phyloP scores from a whole-genome alignment of 2,329 filamentous ascomycete species.

The Xylaria hypoxylon region DNA sequence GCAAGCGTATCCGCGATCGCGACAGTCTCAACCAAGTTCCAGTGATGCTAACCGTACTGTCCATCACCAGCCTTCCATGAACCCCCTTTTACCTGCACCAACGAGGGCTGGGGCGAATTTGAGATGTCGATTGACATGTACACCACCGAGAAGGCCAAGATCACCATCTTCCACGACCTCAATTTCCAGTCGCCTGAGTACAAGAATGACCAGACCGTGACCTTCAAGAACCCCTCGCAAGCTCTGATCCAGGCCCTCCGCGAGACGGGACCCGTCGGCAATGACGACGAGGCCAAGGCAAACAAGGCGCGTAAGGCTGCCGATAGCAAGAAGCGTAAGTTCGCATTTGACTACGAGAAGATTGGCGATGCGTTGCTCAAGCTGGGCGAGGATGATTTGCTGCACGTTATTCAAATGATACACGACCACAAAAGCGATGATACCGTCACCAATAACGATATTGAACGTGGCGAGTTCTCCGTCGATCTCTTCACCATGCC shows the following conservation, averaged over 20 bases:
- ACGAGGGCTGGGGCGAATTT: constrained; percentile 99
- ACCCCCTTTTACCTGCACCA: constrained; percentile 87
- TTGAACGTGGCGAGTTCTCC: constrained; percentile 97
- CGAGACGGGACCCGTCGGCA: constrained; percentile 87
- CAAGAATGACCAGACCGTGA: constrained; percentile 82
- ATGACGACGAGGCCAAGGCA: constrained; percentile 73
- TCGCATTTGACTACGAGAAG: constrained; percentile 89
- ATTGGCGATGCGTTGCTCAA: constrained; percentile 91
- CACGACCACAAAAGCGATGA: constrained; percentile 96
- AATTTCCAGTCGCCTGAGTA: constrained; percentile 89
- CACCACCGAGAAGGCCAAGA: constrained; percentile 87
- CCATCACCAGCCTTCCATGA: constrained; percentile 75
- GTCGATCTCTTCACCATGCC: constrained; percentile 98
- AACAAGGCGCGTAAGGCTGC: constrained; percentile 69
- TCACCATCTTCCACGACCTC: constrained; percentile 84
- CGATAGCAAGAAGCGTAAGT: constrained; percentile 80
- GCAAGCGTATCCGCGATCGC: too few species aligned
- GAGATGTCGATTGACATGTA: constrained; percentile 90
- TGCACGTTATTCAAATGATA: constrained; percentile 97
- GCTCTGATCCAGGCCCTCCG: constrained; percentile 82
- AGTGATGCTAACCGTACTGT: constrained; percentile 33
- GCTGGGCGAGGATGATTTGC: constrained; percentile 89
- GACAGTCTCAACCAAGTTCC: too few species aligned
- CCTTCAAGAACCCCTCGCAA: constrained; percentile 93
- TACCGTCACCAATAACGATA: constrained; percentile 96